Percentiles rank a stretch among this genome's conserved stretches.
Conservation (phyloP, 1,284 basidiomycete species). For the Sutorius eximius region DNA sequence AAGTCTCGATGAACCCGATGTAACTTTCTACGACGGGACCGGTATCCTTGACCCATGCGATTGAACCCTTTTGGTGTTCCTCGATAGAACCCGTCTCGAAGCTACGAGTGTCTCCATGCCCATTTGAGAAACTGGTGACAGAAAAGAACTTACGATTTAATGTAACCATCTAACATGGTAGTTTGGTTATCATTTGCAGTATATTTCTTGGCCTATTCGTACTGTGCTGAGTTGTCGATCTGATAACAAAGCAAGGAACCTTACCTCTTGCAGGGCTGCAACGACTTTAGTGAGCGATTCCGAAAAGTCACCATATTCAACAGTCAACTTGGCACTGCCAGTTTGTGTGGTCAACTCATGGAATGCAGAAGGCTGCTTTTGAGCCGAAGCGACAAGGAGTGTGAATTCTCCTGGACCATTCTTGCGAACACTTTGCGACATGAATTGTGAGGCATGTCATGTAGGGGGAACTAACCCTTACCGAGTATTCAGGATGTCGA, state of each 20-base stretch:
- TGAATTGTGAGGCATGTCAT: background rate
- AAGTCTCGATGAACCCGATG: conserved; percentile 78
- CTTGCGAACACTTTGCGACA: conserved; percentile 59
- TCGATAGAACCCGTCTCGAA: conserved; percentile 78
- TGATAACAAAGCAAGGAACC: background rate
- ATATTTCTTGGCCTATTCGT: conserved; percentile 62
- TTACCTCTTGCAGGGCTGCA: conserved; percentile 60
- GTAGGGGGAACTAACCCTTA: conserved; percentile 27
- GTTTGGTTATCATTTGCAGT: conserved; percentile 71
- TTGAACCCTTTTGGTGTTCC: conserved; percentile 74
- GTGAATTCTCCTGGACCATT: conserved; percentile 58
- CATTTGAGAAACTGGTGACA: background rate
- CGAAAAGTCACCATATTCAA: conserved; percentile 74
- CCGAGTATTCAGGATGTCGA: conserved; percentile 84
- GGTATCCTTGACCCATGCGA: conserved; percentile 81
- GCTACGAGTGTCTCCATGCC: conserved; percentile 25
- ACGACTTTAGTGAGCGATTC: conserved; percentile 53
- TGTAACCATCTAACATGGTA: conserved; percentile 76
- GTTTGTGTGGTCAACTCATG: conserved; percentile 49
- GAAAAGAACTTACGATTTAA: conserved; percentile 60
- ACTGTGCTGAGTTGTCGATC: background rate
- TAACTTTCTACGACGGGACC: conserved; percentile 87
- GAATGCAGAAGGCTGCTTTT: conserved; percentile 38
- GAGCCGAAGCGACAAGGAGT: conserved; percentile 71
- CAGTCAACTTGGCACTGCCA: conserved; percentile 51